These are phyloP conservation scores for Erucastrum elatum DNA, from an alignment of 345 rosid species.

Conservation along the genomic window DNA sequence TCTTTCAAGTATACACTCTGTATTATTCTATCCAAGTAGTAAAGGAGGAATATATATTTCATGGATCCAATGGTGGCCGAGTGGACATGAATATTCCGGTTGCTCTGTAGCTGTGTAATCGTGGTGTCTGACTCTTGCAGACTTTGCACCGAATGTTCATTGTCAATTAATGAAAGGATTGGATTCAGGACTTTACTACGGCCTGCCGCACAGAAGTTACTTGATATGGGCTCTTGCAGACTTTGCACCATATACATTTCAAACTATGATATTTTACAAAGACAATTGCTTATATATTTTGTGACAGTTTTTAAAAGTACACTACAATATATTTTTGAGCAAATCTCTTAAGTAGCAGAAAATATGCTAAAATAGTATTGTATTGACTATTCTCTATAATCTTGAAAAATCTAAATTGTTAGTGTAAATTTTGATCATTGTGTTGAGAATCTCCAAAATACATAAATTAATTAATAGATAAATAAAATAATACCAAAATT, in stretches of 20 bases:
- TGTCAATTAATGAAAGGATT: conserved; percentile 68
- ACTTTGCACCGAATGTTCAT: conserved; percentile 86
- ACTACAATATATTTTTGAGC: not conserved
- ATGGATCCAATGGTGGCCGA: too few species aligned
- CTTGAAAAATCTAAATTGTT: not conserved
- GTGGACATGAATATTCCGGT: too few species aligned
- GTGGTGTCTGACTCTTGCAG: conserved; percentile 51
- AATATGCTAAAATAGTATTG: not conserved
- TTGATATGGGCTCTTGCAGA: conserved; percentile 40
- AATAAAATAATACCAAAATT: not conserved
- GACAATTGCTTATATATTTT: too few species aligned
- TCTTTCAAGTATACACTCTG: too few species aligned
- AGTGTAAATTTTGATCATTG: not conserved
- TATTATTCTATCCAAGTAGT: too few species aligned
- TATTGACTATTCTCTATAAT: not conserved
- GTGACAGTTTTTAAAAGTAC: too few species aligned
- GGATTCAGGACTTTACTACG: conserved; percentile 91
- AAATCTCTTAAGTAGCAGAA: not conserved
- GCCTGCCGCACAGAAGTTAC: conserved; percentile 94
- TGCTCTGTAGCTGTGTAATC: conserved; percentile 7
- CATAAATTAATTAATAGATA: too few species aligned
- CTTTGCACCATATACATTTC: not conserved
- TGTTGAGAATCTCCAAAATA: not conserved
- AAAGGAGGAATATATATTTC: too few species aligned
- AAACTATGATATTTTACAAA: too few species aligned